Percentiles rank a stretch among this genome's conserved stretches.
Evolutionary conservation across 495 filamentous ascomycete species (phyloP).

Genomic region (Podospora pseudocomata): DNA sequence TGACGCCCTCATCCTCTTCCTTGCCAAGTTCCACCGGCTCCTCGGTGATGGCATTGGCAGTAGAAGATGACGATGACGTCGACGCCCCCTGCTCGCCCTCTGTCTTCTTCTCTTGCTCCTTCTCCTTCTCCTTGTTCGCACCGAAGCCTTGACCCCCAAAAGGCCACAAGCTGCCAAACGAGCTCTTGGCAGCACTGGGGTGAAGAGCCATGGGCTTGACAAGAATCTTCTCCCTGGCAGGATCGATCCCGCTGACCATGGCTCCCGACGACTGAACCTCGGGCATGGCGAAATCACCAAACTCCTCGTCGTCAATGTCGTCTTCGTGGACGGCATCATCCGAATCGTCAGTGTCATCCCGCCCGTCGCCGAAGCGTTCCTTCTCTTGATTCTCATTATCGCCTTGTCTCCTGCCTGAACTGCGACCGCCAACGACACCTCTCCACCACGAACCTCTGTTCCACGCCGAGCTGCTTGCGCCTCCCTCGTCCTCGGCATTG

Average conservation of each 20-base stretch:
- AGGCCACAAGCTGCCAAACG: constrained; percentile 48
- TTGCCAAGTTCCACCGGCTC: constrained; percentile 32
- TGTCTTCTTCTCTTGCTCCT: constrained; percentile 11
- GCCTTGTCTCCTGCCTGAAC: constrained; percentile 9
- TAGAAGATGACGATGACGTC: not conserved
- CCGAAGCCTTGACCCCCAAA: constrained; percentile 35
- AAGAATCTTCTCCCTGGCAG: constrained; percentile 33
- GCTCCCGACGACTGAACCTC: constrained; percentile 35
- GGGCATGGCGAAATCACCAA: constrained; percentile 53
- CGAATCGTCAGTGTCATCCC: constrained; percentile 42
- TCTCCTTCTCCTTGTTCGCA: constrained; percentile 31
- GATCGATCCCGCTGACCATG: constrained; percentile 35
- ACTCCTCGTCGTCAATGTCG: constrained; percentile 49
- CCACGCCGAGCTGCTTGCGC: constrained; percentile 28
- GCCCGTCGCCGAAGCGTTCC: constrained; percentile 46
- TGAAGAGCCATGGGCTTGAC: constrained; percentile 48
- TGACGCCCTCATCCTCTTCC: constrained; percentile 27
- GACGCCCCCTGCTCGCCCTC: not conserved
- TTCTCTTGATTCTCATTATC: constrained; percentile 13
- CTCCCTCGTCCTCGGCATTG: constrained; percentile 22
- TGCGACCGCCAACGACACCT: constrained; percentile 31
- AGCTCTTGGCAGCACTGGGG: constrained; percentile 34
- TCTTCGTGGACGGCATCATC: constrained; percentile 34
- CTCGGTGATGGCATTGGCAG: constrained; percentile 19
- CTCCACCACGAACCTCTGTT: constrained; percentile 47